phyloP scores from a whole-genome alignment of 805 yeast genomes.

The Ogataea corticis region DNA sequence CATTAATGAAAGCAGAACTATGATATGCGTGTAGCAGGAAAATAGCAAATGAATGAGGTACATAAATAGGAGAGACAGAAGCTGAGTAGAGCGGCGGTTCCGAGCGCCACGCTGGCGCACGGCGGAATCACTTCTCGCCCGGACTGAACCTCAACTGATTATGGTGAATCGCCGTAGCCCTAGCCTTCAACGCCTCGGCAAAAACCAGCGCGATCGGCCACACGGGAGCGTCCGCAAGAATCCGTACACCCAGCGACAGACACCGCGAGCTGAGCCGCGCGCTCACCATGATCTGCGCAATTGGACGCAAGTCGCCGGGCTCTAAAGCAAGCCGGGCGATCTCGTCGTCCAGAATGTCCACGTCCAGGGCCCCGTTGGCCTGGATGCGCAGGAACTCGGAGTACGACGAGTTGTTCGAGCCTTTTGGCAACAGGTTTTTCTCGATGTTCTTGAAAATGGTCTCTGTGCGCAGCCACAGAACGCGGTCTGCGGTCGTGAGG shows the following conservation, averaged over 20 bases:
- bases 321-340: conserved; percentile 48
- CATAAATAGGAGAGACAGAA: neutral
- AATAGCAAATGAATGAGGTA: neutral
- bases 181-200: conserved; percentile 74
- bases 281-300: conserved; percentile 46
- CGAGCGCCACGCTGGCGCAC: no score
- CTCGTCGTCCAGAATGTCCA: conserved; percentile 48
- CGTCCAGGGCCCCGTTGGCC: conserved; percentile 60
- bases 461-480: conserved; percentile 66
- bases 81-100: no score
- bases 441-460: conserved; percentile 61
- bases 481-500: conserved; percentile 47
- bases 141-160: conserved; percentile 24
- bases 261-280: conserved; percentile 57
- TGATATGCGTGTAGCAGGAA: neutral
- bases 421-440: conserved; percentile 51
- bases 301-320: conserved; percentile 46
- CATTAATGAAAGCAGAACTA: neutral
- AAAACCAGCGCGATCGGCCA: conserved; percentile 82
- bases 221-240: conserved; percentile 80
- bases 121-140: neutral
- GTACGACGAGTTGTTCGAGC: conserved; percentile 52
- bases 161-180: conserved; percentile 47
- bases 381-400: conserved; percentile 59
- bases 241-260: conserved; percentile 69